phyloP scores from a whole-genome alignment of 2,329 filamentous ascomycete genomes.

The Niveomyces coronatus region DNA sequence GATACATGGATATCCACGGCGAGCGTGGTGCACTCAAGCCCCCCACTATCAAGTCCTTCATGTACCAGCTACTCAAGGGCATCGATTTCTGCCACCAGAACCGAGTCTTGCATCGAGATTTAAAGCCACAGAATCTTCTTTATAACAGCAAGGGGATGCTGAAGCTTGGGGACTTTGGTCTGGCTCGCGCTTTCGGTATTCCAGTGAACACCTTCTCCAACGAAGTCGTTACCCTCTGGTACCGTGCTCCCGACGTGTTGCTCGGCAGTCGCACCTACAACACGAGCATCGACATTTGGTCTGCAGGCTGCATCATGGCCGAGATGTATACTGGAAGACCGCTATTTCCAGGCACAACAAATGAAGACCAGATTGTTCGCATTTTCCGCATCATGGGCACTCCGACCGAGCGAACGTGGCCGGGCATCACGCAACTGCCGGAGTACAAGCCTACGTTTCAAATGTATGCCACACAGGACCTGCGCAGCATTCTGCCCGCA shows the following conservation, averaged over 20 bases:
- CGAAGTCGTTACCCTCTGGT: conserved; percentile 96
- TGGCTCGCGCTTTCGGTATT: conserved; percentile 90
- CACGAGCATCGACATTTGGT: conserved; percentile 99
- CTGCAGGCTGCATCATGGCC: conserved; percentile 97
- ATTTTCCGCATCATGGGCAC: conserved; percentile 99
- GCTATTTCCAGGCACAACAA: conserved; percentile 93
- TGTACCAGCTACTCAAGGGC: conserved; percentile 92
- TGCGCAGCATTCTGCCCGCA: conserved; percentile 77
- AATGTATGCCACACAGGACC: conserved; percentile 85
- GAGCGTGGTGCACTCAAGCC: conserved; percentile 85
- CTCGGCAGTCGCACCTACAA: conserved; percentile 94
- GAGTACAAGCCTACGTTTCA: conserved; percentile 96
- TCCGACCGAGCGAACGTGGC: conserved; percentile 90
- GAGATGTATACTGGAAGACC: conserved; percentile 98
- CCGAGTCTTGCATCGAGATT: conserved; percentile 84
- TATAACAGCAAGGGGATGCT: conserved; percentile 87
- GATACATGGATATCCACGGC: conserved; percentile 93
- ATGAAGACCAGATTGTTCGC: conserved; percentile 92
- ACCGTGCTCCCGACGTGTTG: conserved; percentile 90
- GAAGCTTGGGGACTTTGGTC: conserved; percentile 89
- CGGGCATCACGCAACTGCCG: conserved; percentile 87
- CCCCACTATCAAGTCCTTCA: conserved; percentile 93
- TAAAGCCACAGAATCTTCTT: conserved; percentile 93
- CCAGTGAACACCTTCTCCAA: conserved; percentile 98
- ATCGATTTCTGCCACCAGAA: conserved; percentile 99